These are phyloP conservation scores for Globisporangium paddicum DNA, from an alignment of 352 stramenopile species.

Conservation along the genomic window DNA sequence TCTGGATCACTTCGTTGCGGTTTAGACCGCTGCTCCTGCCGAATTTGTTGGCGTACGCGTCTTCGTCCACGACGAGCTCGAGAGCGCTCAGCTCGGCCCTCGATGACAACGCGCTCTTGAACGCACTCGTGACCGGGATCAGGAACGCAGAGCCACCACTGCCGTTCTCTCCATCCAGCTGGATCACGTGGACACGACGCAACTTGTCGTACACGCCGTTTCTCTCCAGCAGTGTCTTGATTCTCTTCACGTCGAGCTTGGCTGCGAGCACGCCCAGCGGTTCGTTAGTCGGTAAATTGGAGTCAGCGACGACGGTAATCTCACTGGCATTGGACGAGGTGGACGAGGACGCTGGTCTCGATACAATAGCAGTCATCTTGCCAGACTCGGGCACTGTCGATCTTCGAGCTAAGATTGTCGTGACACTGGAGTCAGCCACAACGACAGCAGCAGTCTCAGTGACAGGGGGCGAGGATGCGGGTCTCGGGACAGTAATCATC, in stretches of 20 bases:
- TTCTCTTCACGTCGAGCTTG: slow-evolving; percentile 67
- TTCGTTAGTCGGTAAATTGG: too few species aligned
- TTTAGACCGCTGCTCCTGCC: slow-evolving; percentile 66
- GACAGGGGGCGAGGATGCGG: background rate
- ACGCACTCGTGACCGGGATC: slow-evolving; percentile 44
- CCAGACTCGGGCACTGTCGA: slow-evolving; percentile 2
- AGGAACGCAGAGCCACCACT: slow-evolving; percentile 33
- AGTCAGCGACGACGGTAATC: too few species aligned
- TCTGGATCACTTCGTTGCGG: slow-evolving; percentile 67
- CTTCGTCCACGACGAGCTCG: slow-evolving; percentile 41
- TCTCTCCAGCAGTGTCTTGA: slow-evolving; percentile 75
- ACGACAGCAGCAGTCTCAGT: background rate
- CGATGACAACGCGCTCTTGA: slow-evolving; percentile 23
- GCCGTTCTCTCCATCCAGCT: slow-evolving; percentile 10
- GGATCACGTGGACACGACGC: slow-evolving; percentile 54
- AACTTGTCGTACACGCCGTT: slow-evolving; percentile 72
- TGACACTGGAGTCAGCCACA: background rate
- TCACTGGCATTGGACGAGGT: too few species aligned
- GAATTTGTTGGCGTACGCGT: slow-evolving; percentile 73
- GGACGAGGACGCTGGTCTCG: too few species aligned
- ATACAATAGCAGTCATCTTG: too few species aligned
- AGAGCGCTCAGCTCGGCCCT: slow-evolving; percentile 32
- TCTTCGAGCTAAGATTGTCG: background rate
- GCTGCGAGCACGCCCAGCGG: slow-evolving; percentile 41
- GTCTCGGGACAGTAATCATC: background rate